phyloP scores from a whole-genome alignment of 2,329 filamentous ascomycete species.

The Fusarium austroafricanum region DNA sequence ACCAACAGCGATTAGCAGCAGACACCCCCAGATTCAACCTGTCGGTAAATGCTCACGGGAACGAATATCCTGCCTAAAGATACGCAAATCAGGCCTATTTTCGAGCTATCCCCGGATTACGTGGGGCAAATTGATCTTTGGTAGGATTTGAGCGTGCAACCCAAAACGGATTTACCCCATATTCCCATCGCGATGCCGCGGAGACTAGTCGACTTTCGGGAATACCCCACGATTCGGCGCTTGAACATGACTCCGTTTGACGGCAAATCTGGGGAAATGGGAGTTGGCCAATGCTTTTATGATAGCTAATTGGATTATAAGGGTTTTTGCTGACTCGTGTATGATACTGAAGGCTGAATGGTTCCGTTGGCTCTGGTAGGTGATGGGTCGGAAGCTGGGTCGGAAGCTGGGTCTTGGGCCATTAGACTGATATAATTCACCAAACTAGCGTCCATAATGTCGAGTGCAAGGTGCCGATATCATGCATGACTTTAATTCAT shows the following conservation, averaged over 20 bases:
- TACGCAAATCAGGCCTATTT: no score
- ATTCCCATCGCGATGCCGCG: not conserved
- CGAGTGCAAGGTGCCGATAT: no score
- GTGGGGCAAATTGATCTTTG: not conserved
- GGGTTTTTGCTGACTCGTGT: fast-evolving
- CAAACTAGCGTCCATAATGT: no score
- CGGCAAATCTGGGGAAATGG: not conserved
- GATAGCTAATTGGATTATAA: fast-evolving
- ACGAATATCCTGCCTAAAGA: not conserved
- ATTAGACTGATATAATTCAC: no score
- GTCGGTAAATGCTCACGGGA: not conserved
- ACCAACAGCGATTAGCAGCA: not conserved
- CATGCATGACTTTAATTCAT: no score
- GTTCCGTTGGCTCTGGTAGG: no score
- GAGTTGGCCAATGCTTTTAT: fast-evolving
- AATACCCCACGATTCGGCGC: slow-evolving; percentile 2
- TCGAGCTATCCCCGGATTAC: not conserved
- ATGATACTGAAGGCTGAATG: not conserved
- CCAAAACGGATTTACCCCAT: not conserved
- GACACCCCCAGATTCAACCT: not conserved
- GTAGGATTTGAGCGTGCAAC: not conserved
- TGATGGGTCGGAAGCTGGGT: no score
- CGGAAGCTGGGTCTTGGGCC: no score
- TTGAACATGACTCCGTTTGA: not conserved
- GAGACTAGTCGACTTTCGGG: slow-evolving; percentile 19